Evolutionary conservation across 176 grass and related monocot species (phyloP).

Genomic region (Ananas comosus): DNA sequence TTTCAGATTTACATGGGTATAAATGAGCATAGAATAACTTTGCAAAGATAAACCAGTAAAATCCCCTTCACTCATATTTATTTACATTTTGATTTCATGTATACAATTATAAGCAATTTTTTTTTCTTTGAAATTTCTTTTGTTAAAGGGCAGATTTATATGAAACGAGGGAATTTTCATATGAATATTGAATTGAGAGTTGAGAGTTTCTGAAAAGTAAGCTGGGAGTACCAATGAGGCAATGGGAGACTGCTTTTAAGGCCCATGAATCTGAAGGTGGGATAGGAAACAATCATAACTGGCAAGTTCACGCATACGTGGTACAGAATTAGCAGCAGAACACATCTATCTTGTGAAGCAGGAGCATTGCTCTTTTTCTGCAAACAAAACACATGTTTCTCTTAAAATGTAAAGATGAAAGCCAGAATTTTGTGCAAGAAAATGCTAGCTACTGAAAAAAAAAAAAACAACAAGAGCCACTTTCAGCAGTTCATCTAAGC

Average conservation of each 20-base stretch:
- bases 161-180: background rate
- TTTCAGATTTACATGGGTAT: too few species aligned
- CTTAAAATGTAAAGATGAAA: background rate
- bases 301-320: slow-evolving; percentile 88
- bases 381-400: slow-evolving; percentile 13
- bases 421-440: too few species aligned
- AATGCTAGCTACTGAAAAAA: too few species aligned
- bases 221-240: slow-evolving; percentile 51
- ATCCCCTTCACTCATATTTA: too few species aligned
- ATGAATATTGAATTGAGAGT: too few species aligned
- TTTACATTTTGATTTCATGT: background rate
- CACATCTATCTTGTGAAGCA: slow-evolving; percentile 58
- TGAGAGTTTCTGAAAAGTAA: too few species aligned
- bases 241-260: slow-evolving; percentile 79
- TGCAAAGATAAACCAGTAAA: too few species aligned
- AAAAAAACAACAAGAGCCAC: too few species aligned
- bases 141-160: background rate
- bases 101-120: slow-evolving; percentile 6
- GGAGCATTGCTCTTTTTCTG: slow-evolving; percentile 81
- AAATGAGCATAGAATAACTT: too few species aligned
- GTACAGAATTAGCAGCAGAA: slow-evolving; percentile 54
- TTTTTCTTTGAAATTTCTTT: slow-evolving; percentile 9
- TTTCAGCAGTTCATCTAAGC: background rate
- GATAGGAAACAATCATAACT: slow-evolving; percentile 83
- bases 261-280: slow-evolving; percentile 88